Evolutionary conservation across 2,329 filamentous ascomycete genomes (phyloP).

Genomic region (Aureobasidium uvarum): DNA sequence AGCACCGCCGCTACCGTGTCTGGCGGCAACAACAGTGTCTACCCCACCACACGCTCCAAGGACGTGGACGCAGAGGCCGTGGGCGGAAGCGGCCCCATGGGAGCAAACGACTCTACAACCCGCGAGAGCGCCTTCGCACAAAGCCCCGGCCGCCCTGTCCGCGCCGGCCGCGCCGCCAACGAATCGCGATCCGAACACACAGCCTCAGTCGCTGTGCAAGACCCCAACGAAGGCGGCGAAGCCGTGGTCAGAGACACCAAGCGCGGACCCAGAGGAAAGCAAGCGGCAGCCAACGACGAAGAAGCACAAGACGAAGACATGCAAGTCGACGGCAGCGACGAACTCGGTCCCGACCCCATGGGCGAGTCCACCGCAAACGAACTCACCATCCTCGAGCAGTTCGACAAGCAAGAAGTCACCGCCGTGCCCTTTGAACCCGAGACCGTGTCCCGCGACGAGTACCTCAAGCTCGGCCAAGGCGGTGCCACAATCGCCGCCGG

Average conservation of each 20-base stretch:
- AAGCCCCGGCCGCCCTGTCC: conserved; percentile 24
- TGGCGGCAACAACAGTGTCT: conserved; percentile 19
- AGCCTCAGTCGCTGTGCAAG: conserved; percentile 14
- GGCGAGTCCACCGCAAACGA: conserved; percentile 27
- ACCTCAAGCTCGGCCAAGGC: conserved; percentile 30
- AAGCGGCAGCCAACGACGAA: background rate
- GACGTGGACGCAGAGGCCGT: conserved; percentile 27
- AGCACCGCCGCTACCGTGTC: conserved; percentile 26
- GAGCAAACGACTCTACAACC: conserved; percentile 29
- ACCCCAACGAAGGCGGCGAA: conserved; percentile 28
- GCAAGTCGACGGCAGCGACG: conserved; percentile 7
- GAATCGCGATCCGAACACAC: conserved; percentile 26
- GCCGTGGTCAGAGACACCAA: conserved; percentile 17
- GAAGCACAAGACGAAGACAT: conserved; percentile 17
- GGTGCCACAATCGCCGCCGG: conserved; percentile 33
- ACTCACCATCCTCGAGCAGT: conserved; percentile 29
- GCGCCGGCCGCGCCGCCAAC: conserved; percentile 6
- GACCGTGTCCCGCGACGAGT: conserved; percentile 22
- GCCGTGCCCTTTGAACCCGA: conserved; percentile 28
- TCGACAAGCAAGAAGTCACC: conserved; percentile 30
- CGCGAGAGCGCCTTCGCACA: conserved; percentile 33
- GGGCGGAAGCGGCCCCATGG: conserved; percentile 30
- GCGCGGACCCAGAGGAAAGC: background rate
- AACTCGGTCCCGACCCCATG: conserved; percentile 20
- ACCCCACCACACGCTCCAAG: conserved; percentile 13